Base-by-base conservation (phyloP, 2,329 filamentous ascomycete genomes). In the Botrytis sinoallii region DNA sequence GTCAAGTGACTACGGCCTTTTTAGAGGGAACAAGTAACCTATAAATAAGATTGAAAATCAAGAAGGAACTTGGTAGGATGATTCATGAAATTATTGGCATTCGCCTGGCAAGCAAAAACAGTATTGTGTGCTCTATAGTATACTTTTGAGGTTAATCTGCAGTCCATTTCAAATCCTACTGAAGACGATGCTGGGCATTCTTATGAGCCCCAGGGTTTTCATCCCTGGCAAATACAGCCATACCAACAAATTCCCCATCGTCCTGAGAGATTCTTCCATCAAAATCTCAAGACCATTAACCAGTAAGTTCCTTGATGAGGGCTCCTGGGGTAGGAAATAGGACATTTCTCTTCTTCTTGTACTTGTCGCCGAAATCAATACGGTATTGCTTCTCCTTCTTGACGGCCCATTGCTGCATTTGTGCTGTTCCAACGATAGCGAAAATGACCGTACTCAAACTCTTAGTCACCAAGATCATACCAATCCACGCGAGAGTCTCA, bases 331-430 rank as follows among this genome's bases (percentile, higher is more conserved):
- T 73, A 61, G 74, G 96, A 94, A 74, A 98, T 83, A 84, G 97
- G 92, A 75, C 90, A 81, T 87, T 95, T 80, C 89, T 89, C 93
- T 99, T 98, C 86, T 92, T 95, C 91, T 95, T 95, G 85, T 99
- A 99, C 84, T 91, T 93, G 82, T 95, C 92, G 59, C 93, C 93
- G 83, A 98, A 97, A 82, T 97, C 93, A 83, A 92, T 92, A 79
- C 96, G 90, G 82, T 98, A 96, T 73, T 93, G 90, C 81, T 86
- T 89, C 87, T 99, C 96, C 88, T 98, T 98, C 86, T 94, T 95
- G 84, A 88, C 89, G 57, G 92, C 95, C 96, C 96, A 99, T 70
- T 86, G 83, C 73, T 88, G 89, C 96, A 99, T 98, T 84, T 95
- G 93, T 38, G 84, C 87, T 25, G 87, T 88, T 48, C 94, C 94